These are phyloP conservation scores for Rosellinia necatrix DNA, from an alignment of 2,329 filamentous ascomycete genomes.

Conservation along the genomic window DNA sequence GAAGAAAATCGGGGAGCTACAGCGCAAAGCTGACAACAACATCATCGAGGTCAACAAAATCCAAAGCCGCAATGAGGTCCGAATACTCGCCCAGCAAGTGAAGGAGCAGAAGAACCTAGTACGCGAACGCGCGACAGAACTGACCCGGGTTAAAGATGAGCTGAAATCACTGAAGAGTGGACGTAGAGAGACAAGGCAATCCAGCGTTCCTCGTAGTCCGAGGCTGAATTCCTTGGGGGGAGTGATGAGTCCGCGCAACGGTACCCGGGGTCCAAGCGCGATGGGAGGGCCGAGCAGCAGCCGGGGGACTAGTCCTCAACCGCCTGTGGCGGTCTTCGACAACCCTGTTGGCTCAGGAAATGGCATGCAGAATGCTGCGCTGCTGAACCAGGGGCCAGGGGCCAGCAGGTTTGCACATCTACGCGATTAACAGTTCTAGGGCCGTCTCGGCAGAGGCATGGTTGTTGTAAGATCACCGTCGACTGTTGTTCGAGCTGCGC, in stretches of 20 bases:
- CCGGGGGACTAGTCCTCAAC: constrained; percentile 34
- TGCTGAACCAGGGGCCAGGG: constrained; percentile 31
- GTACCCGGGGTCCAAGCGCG: constrained; percentile 38
- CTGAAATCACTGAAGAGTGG: constrained; percentile 52
- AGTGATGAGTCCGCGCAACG: constrained; percentile 56
- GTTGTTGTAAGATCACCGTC: background rate
- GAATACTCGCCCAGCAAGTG: constrained; percentile 45
- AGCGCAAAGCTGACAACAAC: constrained; percentile 50
- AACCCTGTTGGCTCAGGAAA: constrained; percentile 2
- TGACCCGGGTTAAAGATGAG: constrained; percentile 55
- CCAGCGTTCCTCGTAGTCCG: constrained; percentile 63
- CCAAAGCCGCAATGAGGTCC: constrained; percentile 46
- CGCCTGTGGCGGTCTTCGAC: constrained; percentile 18
- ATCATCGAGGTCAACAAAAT: constrained; percentile 53
- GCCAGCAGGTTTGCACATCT: constrained; percentile 44
- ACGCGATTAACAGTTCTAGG: constrained; percentile 42
- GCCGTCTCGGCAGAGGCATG: background rate
- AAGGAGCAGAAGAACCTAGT: constrained; percentile 48
- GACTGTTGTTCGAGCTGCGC: background rate
- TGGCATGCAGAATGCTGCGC: constrained; percentile 45
- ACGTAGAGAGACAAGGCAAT: constrained; percentile 60
- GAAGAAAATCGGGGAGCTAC: constrained; percentile 47
- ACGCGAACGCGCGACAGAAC: constrained; percentile 57
- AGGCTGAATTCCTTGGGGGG: constrained; percentile 48
- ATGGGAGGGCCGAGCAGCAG: constrained; percentile 40